These are phyloP conservation scores for Coniochaeta prunicola DNA, from an alignment of 2,329 filamentous ascomycete genomes.

Conservation along the genomic window DNA sequence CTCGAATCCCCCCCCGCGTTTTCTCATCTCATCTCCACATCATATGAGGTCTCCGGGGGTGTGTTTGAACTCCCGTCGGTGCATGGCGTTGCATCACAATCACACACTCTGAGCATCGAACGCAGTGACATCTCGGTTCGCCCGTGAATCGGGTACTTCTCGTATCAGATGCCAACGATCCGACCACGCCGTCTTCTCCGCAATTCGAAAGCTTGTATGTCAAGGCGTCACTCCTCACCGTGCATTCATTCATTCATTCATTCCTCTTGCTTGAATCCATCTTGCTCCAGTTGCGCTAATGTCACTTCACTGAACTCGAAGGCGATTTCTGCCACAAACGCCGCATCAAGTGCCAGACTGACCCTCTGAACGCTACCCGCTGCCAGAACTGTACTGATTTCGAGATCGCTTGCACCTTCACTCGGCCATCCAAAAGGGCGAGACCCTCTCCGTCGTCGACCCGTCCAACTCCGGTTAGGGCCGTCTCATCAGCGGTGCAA, in stretches of 20 bases:
- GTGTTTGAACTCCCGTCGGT: too few relatives aligned
- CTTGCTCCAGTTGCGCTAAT: background rate
- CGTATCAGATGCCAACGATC: constrained; percentile 1
- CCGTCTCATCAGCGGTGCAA: background rate
- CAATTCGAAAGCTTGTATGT: constrained; percentile 6
- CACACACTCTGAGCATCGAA: too few relatives aligned
- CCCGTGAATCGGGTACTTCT: too few relatives aligned
- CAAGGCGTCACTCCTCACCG: background rate
- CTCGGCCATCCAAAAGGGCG: constrained; percentile 9
- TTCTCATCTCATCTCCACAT: too few relatives aligned
- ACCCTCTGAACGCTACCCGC: constrained; percentile 3
- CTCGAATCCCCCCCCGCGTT: too few relatives aligned
- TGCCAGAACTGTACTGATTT: constrained; percentile 16
- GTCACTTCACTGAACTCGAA: background rate
- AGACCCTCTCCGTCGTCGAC: background rate
- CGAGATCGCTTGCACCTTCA: constrained; percentile 13
- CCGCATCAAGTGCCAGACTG: constrained; percentile 14
- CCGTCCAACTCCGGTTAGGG: constrained; percentile 5
- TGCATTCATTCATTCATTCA: background rate
- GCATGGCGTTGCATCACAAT: too few relatives aligned
- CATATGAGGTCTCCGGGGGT: too few relatives aligned
- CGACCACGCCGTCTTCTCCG: constrained; percentile 6
- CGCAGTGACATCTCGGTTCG: too few relatives aligned
- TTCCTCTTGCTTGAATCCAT: background rate
- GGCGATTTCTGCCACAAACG: constrained; percentile 16